Percentiles rank a stretch among this genome's conserved stretches.
Evolutionary conservation across 352 stramenopile genomes (phyloP).

Genomic region (Phytopythium helicoides): DNA sequence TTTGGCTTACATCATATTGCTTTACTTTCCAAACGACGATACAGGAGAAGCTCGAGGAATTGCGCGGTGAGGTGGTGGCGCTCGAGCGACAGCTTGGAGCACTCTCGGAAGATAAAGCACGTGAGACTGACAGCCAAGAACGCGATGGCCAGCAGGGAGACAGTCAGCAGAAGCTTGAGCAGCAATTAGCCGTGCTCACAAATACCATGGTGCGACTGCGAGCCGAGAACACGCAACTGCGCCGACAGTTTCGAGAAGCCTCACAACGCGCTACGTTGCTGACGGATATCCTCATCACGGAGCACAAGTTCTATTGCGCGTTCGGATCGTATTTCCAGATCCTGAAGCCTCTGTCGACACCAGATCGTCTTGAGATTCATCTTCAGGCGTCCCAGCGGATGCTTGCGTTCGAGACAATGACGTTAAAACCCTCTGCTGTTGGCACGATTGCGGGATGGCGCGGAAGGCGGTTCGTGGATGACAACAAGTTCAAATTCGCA

Average conservation of each 20-base stretch:
- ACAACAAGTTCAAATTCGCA: slow-evolving; percentile 16
- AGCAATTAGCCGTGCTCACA: too few species aligned
- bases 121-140: too few species aligned
- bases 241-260: too few species aligned
- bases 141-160: too few species aligned
- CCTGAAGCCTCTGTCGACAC: slow-evolving; percentile 20
- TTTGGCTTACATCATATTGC: too few species aligned
- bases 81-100: too few species aligned
- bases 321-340: slow-evolving; percentile 26
- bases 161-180: too few species aligned
- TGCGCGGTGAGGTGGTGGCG: too few species aligned
- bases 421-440: slow-evolving; percentile 10
- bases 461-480: slow-evolving; percentile 16
- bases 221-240: slow-evolving; percentile 23
- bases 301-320: slow-evolving; percentile 28
- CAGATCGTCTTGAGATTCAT: slow-evolving; percentile 15
- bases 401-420: slow-evolving; percentile 6
- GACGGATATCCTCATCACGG: slow-evolving; percentile 23
- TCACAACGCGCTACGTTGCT: slow-evolving; percentile 13
- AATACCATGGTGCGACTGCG: slow-evolving; percentile 8
- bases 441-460: slow-evolving; percentile 23
- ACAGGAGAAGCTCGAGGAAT: too few species aligned
- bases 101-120: too few species aligned
- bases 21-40: too few species aligned
- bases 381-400: slow-evolving; percentile 12